Base-by-base conservation (phyloP, 2,329 filamentous ascomycete genomes). In the Nannizziopsis barbatae region DNA sequence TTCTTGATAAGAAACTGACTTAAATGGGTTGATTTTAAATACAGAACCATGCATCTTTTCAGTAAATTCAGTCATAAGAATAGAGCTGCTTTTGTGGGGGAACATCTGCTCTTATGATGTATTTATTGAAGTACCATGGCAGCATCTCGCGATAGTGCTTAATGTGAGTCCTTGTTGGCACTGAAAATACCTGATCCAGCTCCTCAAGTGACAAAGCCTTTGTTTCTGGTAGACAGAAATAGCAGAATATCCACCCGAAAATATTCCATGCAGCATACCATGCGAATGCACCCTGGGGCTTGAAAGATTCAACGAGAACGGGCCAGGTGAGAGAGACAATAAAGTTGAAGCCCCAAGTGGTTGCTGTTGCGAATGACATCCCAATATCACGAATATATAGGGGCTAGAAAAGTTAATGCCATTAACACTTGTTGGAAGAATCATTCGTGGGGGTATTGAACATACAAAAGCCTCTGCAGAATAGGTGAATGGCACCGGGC, bases 401-500 rank as follows among this genome's bases (percentile, higher is more conserved):
- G 17, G 50, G 50, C 50, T 51, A 32, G 18, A 32, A 39, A 20
- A 6, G 36, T 22, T 7, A 27, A 11, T 35, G 12, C 18, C n/a
- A 42, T 15, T 18, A 30, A 8, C 7, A 14, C 8, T 32, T n/a
- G 3, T 17, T 10, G 9, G 11, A 20, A 17, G 3, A 22, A 9
- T 31, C 18, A 27, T 17, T 3, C 12, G 37, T 20, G 6, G 17
- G 10, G 14, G 9, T 27, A 20, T 12, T 38, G 30, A 36, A 49
- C 50, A 49, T 49, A 51, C 50, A 56, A 77, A 79, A 1, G 75
- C 75, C 60, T 80, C 76, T 31, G 76, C 75, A 2, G 74, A 76
- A 58, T 79, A 79, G 0, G 74, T 77, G 55, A 79, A 79, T 1
- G 76, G 75, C 1, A 78, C 75, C 0, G 72, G 72, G 3, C 76